Base-by-base conservation (phyloP, 2,329 filamentous ascomycete species). In the Leptographium radiaticola region DNA sequence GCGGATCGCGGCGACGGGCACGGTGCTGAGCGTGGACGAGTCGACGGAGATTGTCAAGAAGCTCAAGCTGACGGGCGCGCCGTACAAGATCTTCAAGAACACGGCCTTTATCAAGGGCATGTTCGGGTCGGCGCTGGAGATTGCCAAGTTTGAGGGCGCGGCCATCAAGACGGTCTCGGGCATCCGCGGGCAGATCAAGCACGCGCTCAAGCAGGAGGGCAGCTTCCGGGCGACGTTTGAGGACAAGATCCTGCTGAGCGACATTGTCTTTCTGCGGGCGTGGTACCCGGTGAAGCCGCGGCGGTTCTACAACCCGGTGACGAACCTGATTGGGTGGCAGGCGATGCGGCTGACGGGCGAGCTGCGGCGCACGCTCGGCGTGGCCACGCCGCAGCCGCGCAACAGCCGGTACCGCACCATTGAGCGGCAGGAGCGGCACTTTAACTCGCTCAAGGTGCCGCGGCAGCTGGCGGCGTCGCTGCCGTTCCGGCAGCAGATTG, bases 81-180 rank as follows among this genome's bases (percentile, higher is more conserved):
- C 93, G 1, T 94, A 93, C 78, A 97, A 97, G 73, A 94, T 97
- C 69, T 97, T 94, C 81, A 95, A 95, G 71, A 98, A 98, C 73
- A 98, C 93, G 0, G 90, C 93, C 42, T 98, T 98, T 67, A 89
- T 98, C 72, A 94, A 93, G 69, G 89, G 95, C 71, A 98, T 98
- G 93, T 98, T 98, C 76, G 89, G 81, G 65, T 84, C 86, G 0
- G 78, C 89, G 0, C 82, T 98, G 44, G 93, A 98, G 67, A 93
- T 98, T 59, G 91, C 93, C 63, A 98, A 97, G 67, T 98, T 98
- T 64, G 93, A 98, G 72, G 93, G 93, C 55, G 93, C 93, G 11
- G 83, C 87, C 54, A 91, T 98, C 71, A 89, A 90, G 65, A 98
- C 94, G 0, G 94, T 98, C 30, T 96, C 90, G 1, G 94, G 94